phyloP scores from a whole-genome alignment of 495 filamentous ascomycete genomes.

The Haplographium delicatum region DNA sequence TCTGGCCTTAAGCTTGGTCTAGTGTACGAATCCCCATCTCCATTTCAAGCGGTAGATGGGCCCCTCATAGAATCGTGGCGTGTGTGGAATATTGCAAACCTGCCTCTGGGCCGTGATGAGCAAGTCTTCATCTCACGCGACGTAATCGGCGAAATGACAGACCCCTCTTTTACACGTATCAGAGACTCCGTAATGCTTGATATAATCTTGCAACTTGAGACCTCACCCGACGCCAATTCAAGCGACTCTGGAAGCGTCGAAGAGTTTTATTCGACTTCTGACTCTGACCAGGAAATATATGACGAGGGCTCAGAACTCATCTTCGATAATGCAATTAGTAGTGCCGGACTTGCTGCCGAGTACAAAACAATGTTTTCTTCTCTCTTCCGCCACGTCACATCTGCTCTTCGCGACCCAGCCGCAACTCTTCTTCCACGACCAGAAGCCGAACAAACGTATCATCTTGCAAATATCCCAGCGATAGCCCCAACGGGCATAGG shows the following conservation, averaged over 20 bases:
- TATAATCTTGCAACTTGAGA: conserved; percentile 55
- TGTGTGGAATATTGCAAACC: conserved; percentile 71
- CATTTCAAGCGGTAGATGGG: conserved; percentile 19
- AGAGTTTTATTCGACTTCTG: conserved; percentile 16
- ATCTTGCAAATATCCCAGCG: conserved; percentile 54
- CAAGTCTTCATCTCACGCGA: conserved; percentile 77
- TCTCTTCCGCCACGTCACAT: conserved; percentile 53
- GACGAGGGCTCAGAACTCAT: neutral
- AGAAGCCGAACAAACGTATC: conserved; percentile 26
- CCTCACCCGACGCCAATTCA: conserved; percentile 18
- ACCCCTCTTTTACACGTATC: conserved; percentile 77
- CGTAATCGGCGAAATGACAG: conserved; percentile 66
- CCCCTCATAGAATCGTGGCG: conserved; percentile 46
- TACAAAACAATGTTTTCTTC: conserved; percentile 47
- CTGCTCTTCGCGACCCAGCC: conserved; percentile 43
- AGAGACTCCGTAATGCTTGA: conserved; percentile 69
- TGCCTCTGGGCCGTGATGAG: conserved; percentile 83
- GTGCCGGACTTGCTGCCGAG: conserved; percentile 18
- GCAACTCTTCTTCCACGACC: conserved; percentile 28
- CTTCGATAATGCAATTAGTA: conserved; percentile 6
- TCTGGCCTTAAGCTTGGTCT: conserved; percentile 74
- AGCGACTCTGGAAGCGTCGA: conserved; percentile 1
- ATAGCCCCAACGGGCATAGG: conserved; percentile 70
- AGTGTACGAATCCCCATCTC: conserved; percentile 52
- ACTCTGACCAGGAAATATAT: conserved; percentile 28